Evolutionary conservation across 1,284 basidiomycete genomes (phyloP).

Genomic region (Moesziomyces parantarcticus): DNA sequence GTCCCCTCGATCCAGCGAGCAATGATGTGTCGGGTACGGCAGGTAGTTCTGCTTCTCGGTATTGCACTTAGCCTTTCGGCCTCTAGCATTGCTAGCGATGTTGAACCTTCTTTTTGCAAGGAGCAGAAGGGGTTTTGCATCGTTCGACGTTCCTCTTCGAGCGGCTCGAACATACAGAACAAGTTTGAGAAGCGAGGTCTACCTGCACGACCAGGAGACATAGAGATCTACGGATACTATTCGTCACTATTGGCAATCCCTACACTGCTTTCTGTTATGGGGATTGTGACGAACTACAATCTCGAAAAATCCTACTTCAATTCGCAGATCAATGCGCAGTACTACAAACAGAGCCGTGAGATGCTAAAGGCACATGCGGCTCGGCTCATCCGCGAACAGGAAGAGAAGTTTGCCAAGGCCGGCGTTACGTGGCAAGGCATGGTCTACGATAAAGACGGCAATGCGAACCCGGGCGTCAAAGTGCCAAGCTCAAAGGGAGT

Average conservation of each 20-base stretch:
- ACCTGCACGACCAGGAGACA: slow-evolving; percentile 22
- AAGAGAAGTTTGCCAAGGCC: slow-evolving; percentile 17
- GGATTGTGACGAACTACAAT: slow-evolving; percentile 37
- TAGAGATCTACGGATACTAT: slow-evolving; percentile 36
- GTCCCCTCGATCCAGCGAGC: neutral
- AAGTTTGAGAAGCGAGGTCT: slow-evolving; percentile 14
- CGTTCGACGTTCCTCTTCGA: neutral
- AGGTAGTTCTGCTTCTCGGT: neutral
- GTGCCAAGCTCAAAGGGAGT: slow-evolving; percentile 1
- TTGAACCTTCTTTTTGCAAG: neutral
- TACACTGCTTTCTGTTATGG: slow-evolving; percentile 23
- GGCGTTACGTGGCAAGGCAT: slow-evolving; percentile 26
- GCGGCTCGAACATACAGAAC: too few species aligned
- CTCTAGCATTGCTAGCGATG: neutral
- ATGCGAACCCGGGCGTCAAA: slow-evolving; percentile 11
- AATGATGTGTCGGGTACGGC: neutral
- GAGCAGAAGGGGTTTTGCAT: neutral
- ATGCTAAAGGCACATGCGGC: slow-evolving; percentile 23
- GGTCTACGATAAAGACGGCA: slow-evolving; percentile 28
- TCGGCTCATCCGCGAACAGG: slow-evolving; percentile 23
- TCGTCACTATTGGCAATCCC: slow-evolving; percentile 28
- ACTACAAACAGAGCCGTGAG: slow-evolving; percentile 24
- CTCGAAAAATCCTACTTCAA: slow-evolving; percentile 32
- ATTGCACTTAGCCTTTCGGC: neutral
- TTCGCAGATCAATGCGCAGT: slow-evolving; percentile 24